These are phyloP conservation scores for Viridothelium virens DNA, from an alignment of 495 filamentous ascomycete genomes.

Conservation along the genomic window DNA sequence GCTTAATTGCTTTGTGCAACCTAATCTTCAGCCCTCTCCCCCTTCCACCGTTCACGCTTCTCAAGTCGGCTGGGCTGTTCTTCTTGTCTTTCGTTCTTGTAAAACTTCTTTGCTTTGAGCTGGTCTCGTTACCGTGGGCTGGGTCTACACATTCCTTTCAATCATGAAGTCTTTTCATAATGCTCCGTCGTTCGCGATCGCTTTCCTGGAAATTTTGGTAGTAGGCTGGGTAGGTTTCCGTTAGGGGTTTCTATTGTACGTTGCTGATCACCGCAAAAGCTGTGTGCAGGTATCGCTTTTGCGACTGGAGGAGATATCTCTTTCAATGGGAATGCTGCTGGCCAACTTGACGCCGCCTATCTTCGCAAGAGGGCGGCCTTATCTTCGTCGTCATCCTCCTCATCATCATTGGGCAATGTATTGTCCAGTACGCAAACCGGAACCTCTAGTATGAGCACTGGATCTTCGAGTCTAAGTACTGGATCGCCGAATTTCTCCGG, in stretches of 20 bases:
- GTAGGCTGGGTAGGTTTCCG: neutral
- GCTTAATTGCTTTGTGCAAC: neutral
- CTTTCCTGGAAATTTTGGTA: neutral
- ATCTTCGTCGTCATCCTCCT: neutral
- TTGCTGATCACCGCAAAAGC: neutral
- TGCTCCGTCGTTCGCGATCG: slow-evolving; percentile 1
- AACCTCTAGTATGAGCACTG: too few relatives aligned
- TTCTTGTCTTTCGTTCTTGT: slow-evolving; percentile 6
- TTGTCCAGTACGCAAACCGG: neutral
- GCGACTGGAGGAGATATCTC: neutral
- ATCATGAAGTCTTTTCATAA: neutral
- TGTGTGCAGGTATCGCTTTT: neutral
- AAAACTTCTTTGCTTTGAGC: neutral
- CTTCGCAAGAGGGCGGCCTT: neutral
- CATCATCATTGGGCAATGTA: neutral
- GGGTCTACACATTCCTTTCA: slow-evolving; percentile 8
- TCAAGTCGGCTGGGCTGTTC: slow-evolving; percentile 4
- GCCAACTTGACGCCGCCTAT: neutral
- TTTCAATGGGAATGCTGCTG: slow-evolving; percentile 3
- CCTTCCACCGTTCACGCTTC: neutral
- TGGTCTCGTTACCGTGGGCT: slow-evolving; percentile 5
- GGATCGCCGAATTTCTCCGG: too few relatives aligned
- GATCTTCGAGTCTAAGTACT: too few relatives aligned
- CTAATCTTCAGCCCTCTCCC: neutral
- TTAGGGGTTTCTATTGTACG: neutral